Evolutionary conservation across 768 basidiomycete species (phyloP).

Genomic region (Kwoniella newhampshirensis): DNA sequence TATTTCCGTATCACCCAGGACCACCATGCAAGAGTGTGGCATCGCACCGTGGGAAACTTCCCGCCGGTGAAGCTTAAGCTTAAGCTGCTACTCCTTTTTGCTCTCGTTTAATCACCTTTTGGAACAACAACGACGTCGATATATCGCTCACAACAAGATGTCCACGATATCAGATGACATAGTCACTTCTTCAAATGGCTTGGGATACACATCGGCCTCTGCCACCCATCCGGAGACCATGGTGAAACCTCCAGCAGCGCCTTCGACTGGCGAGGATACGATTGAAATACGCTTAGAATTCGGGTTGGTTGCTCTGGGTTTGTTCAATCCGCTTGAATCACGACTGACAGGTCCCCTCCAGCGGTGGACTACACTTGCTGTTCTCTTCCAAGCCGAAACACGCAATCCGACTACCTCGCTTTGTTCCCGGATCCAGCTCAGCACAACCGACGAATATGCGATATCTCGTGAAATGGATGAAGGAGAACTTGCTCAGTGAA

Average conservation of each 20-base stretch:
- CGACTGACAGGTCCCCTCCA: constrained; percentile 3
- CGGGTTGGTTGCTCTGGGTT: constrained; percentile 42
- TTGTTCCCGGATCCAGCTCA: constrained; percentile 11
- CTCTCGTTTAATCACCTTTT: neutral
- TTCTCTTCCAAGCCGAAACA: constrained; percentile 49
- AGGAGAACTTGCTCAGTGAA: constrained; percentile 74
- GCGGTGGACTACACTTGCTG: constrained; percentile 50
- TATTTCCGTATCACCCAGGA: no score
- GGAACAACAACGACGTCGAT: no score
- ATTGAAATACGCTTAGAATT: constrained; percentile 50
- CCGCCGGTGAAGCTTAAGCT: no score
- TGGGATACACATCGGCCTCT: constrained; percentile 17
- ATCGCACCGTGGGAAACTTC: constrained; percentile 6
- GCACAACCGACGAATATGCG: constrained; percentile 62
- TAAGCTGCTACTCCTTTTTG: neutral
- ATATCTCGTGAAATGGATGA: constrained; percentile 76
- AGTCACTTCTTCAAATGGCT: constrained; percentile 16
- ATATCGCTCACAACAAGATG: neutral
- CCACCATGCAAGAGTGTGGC: no score
- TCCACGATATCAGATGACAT: constrained; percentile 10
- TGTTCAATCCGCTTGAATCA: no score
- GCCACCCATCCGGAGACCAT: constrained; percentile 14
- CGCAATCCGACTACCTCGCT: constrained; percentile 36
- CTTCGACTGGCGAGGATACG: constrained; percentile 24
- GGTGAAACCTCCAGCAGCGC: constrained; percentile 14